A percentile compares a stretch with the other conserved stretches of the same genome.
These are phyloP conservation scores for Spongospora subterranea DNA, from an alignment of 208 protist species.

Conservation along the genomic window DNA sequence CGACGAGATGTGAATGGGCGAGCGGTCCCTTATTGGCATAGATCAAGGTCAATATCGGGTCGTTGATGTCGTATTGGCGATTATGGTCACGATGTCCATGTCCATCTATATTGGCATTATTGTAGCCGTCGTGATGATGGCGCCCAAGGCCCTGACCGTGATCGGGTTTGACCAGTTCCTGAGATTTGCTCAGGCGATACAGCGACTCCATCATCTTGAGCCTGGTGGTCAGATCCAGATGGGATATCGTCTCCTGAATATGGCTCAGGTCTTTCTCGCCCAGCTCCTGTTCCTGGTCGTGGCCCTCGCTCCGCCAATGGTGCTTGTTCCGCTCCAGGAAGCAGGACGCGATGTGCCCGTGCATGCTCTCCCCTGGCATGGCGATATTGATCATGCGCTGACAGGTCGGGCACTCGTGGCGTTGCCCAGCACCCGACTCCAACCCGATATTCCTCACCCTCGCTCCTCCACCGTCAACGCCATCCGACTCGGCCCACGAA, in stretches of 20 bases:
- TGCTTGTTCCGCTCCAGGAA: background rate
- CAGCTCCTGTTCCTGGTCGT: background rate
- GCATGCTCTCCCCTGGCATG: background rate
- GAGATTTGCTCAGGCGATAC: conserved; percentile 8
- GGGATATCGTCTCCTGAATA: background rate
- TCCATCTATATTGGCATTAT: background rate
- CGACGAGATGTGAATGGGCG: background rate
- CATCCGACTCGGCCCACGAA: background rate
- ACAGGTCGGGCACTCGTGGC: conserved; percentile 6
- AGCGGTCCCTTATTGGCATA: background rate
- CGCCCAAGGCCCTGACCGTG: background rate
- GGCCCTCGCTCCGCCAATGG: background rate
- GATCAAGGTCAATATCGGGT: background rate
- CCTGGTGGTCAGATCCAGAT: background rate
- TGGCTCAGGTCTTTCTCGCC: background rate
- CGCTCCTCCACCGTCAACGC: background rate
- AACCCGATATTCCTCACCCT: background rate
- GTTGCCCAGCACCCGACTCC: too few species aligned
- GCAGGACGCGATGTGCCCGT: conserved; percentile 8
- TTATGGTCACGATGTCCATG: background rate
- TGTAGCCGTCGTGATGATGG: too few species aligned
- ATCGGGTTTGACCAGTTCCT: background rate
- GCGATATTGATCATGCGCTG: background rate
- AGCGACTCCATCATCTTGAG: background rate
- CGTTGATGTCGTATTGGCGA: background rate